Base-by-base conservation (phyloP, 306 rosid genomes). In the Vachellia collinsii region DNA sequence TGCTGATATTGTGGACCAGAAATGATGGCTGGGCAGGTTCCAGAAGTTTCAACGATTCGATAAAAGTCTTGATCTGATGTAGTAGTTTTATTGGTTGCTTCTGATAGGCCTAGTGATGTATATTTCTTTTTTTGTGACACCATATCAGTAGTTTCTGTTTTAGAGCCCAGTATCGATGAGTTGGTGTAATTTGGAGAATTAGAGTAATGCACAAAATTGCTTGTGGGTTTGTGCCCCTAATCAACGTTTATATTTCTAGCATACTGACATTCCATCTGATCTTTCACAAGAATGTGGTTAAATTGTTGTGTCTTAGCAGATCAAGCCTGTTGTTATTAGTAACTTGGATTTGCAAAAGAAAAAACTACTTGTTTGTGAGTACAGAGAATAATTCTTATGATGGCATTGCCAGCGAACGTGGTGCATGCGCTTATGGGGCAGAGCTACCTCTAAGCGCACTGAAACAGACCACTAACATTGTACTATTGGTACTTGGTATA, bases 1-100 rank as follows among this genome's bases (percentile, higher is more conserved):
- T 36, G 85, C 82, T 39, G 90, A 86, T 47, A 85, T 73, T 79
- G 75, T 54, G 54, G 95, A 82, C 56, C 70, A 56, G 75, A 59
- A 82, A 84, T 86, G 79, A 86, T 80, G 3, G 39, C 16, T 5
- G 11, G 23, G 70, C 64, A 44, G 54, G 61, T 47, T 63, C n/a
- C 46, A 8, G 54, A 76, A 25, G 51, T 82, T 79, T 66, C 69
- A 11, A 8, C 47, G 47, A 69, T 65, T 76, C 11, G n/a, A 11
- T 56, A 46, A 63, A 78, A 56, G 9, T 59, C 22, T 79, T 56
- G 65, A 8, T 71, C 83, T 77, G 71, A 59, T 58, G 76, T 80
- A 29, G 78, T 74, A 6, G 78, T 79, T 11, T 74, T 78, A 42
- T 58, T 37, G 25, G 43, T 79, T 76, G 54, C 59, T 70, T 73